Conservation (phyloP, 2,329 filamentous ascomycete species). For the Epichloe amarillans region DNA sequence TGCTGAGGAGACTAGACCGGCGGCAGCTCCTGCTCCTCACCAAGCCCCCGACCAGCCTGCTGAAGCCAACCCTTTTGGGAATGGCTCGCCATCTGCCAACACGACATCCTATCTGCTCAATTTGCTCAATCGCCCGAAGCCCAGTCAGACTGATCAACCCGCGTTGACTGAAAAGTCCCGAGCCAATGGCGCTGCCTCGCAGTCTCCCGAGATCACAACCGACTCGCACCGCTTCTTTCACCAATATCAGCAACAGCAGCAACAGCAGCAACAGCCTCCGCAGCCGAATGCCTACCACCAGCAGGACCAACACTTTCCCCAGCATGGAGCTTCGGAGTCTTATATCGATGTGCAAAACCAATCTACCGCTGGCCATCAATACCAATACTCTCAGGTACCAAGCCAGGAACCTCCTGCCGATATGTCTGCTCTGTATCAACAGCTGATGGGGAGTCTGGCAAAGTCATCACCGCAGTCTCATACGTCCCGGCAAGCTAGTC, state of each 20-base stretch:
- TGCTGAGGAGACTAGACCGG: conserved; percentile 25
- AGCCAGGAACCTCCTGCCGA: conserved; percentile 25
- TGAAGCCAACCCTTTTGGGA: conserved; percentile 26
- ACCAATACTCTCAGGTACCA: conserved; percentile 6
- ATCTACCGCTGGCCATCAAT: conserved; percentile 10
- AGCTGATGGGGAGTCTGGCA: conserved; percentile 23
- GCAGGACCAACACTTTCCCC: conserved; percentile 13
- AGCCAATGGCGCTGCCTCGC: conserved; percentile 30
- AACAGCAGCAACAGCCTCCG: conserved; percentile 13
- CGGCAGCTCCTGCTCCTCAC: conserved; percentile 10
- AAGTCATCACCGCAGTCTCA: conserved; percentile 28
- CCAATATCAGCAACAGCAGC: conserved; percentile 18
- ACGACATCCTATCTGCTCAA: conserved; percentile 79
- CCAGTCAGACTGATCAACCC: conserved; percentile 41
- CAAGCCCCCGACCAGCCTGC: conserved; percentile 11
- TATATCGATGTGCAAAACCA: conserved; percentile 13
- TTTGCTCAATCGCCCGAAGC: conserved; percentile 68
- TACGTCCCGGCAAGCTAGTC: conserved; percentile 18
- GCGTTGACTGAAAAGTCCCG: conserved; percentile 29
- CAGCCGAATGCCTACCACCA: conserved; percentile 15
- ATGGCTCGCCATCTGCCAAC: conserved; percentile 45
- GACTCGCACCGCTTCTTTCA: conserved; percentile 17
- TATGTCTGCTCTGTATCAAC: conserved; percentile 23
- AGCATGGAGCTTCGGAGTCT: conserved; percentile 14
- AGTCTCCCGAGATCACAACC: conserved; percentile 22